Percentiles rank a stretch among this genome's conserved stretches.
Conservation (phyloP, 1,284 basidiomycete species). For the Cutaneotrichosporon sp. region DNA sequence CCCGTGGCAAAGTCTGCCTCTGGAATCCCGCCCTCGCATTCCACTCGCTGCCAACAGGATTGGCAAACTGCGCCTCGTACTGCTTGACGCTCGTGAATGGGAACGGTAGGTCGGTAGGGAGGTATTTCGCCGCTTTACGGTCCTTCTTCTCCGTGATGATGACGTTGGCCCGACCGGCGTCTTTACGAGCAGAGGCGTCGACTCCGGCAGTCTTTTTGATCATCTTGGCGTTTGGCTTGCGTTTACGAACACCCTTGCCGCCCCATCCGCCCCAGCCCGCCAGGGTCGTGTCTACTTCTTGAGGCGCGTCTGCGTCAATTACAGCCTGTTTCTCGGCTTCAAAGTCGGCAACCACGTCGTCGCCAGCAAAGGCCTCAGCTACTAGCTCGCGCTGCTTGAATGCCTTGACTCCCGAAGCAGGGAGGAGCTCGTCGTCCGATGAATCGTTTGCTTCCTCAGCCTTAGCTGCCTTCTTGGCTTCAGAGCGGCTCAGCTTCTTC, state of each 20-base stretch:
- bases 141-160: slow-evolving; percentile 93
- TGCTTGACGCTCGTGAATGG: slow-evolving; percentile 90
- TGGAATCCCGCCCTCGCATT: slow-evolving; percentile 87
- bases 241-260: slow-evolving; percentile 64
- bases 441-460: slow-evolving; percentile 19
- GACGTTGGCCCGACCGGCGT: slow-evolving; percentile 78
- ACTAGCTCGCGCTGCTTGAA: slow-evolving; percentile 73
- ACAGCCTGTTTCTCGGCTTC: slow-evolving; percentile 74
- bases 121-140: slow-evolving; percentile 86
- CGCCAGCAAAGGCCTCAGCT: slow-evolving; percentile 90
- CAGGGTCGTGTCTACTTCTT: slow-evolving; percentile 81
- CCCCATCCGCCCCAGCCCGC: slow-evolving; percentile 97
- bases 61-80: slow-evolving; percentile 77
- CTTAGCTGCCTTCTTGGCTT: slow-evolving; percentile 14
- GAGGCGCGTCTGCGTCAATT: slow-evolving; percentile 79
- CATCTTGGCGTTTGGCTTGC: slow-evolving; percentile 56
- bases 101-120: slow-evolving; percentile 83
- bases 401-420: slow-evolving; percentile 40
- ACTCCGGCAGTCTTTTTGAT: slow-evolving; percentile 81
- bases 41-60: slow-evolving; percentile 87
- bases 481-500: slow-evolving; percentile 8
- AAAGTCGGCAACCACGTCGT: slow-evolving; percentile 85
- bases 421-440: slow-evolving; percentile 55
- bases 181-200: slow-evolving; percentile 72
- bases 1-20: slow-evolving; percentile 73